Evolutionary conservation across 768 basidiomycete genomes (phyloP), one percentile per base, ranked within the genome.

Genomic region (Tulasnella sp.): DNA sequence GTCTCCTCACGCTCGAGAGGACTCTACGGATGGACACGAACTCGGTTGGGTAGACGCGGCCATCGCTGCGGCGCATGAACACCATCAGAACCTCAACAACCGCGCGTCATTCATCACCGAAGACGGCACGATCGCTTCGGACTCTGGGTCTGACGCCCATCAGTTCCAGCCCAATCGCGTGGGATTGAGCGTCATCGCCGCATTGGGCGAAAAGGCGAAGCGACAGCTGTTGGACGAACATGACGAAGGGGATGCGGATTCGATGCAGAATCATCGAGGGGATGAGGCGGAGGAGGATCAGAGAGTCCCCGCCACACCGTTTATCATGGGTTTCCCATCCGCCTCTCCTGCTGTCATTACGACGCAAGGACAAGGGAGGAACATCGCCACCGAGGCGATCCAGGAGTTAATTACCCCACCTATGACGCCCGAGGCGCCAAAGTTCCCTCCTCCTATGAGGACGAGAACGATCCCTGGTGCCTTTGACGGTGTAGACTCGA

Each of bases 371-470:
- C 47, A 48, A 38, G 34, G 34, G 34, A 48, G 47, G 47, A 48
- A 48, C 11, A 23, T 29, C 7, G 11, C 47, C 47, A 48, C 5
- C 19, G 51, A 19, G n/a, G 7, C 51, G n/a, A 26, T 52, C 19
- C 24, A 23, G 17, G 48, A 59, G 48, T 59, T 59, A 15, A 38
- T 38, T 15, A 59, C 58, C 24, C 58, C 58, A 23, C 58, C 58
- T n/a, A 59, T 59, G 4, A 59, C 58, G 29, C 58, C 58, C 15
- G 58, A 49, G 21, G 49, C 58, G 48, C 26, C 15, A 2, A 59
- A 59, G 23, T 59, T 59, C 50, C 50, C 58, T 30, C 21, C 21
- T 3, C 3, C 43, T 19, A 19, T 41, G 17, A 55, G 41, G 41
- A 43, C 41, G 19, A 27, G 43, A 42, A 41, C 53, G 34, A 4